Conservation (phyloP, 768 basidiomycete genomes). For the Termitomyces sp. region DNA sequence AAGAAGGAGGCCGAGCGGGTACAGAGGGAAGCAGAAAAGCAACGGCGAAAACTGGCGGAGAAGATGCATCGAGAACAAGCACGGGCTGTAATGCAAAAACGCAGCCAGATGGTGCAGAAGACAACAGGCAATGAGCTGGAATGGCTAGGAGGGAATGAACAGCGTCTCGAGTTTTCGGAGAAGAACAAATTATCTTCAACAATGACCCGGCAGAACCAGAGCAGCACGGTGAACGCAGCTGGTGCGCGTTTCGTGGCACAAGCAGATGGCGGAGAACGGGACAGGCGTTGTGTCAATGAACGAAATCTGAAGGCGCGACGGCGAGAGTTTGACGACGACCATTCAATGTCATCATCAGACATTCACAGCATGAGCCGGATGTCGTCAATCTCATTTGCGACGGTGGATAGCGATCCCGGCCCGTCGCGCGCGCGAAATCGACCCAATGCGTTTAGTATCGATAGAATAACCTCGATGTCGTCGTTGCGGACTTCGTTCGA, state of each 20-base stretch:
- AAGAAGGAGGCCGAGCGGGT: slow-evolving; percentile 81
- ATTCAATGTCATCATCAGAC: slow-evolving; percentile 88
- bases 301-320: slow-evolving; percentile 73
- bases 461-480: slow-evolving; percentile 71
- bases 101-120: slow-evolving; percentile 67
- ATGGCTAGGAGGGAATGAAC: slow-evolving; percentile 50
- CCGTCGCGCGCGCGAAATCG: slow-evolving; percentile 62
- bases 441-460: slow-evolving; percentile 59
- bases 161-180: slow-evolving; percentile 37
- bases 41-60: slow-evolving; percentile 71
- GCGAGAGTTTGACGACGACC: slow-evolving; percentile 84
- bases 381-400: slow-evolving; percentile 77
- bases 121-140: slow-evolving; percentile 52
- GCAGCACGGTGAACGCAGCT: slow-evolving; percentile 51
- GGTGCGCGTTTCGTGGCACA: slow-evolving; percentile 46
- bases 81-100: slow-evolving; percentile 89
- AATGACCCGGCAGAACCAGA: slow-evolving; percentile 58
- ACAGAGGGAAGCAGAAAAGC: slow-evolving; percentile 78
- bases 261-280: slow-evolving; percentile 32
- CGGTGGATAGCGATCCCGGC: slow-evolving; percentile 85
- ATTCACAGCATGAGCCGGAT: slow-evolving; percentile 69
- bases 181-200: slow-evolving; percentile 54
- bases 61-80: slow-evolving; percentile 82
- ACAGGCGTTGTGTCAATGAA: slow-evolving; percentile 54
- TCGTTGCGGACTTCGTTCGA: slow-evolving; percentile 72